phyloP scores from a whole-genome alignment of 2,329 filamentous ascomycete species.

The Didymellaceae sp. region DNA sequence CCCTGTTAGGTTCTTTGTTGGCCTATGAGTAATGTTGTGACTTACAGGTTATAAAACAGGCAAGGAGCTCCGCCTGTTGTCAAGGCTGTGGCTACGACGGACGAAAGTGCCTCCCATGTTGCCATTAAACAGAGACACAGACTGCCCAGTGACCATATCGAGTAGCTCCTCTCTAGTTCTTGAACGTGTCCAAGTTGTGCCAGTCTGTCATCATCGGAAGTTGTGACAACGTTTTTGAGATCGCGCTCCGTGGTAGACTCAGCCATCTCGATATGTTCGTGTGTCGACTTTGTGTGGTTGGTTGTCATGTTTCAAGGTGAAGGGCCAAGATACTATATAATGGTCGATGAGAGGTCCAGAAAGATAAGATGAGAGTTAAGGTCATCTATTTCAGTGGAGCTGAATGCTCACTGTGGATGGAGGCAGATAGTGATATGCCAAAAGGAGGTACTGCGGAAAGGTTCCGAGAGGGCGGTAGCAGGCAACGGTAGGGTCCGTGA shows the following conservation, averaged over 20 bases:
- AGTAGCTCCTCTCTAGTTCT: slow-evolving; percentile 48
- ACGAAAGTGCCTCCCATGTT: slow-evolving; percentile 59
- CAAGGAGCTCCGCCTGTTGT: slow-evolving; percentile 56
- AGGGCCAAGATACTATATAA: not conserved
- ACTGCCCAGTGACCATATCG: slow-evolving; percentile 53
- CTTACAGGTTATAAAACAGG: slow-evolving; percentile 55
- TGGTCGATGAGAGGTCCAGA: slow-evolving; percentile 1
- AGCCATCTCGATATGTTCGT: slow-evolving; percentile 17
- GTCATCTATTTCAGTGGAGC: slow-evolving; percentile 6
- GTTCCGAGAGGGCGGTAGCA: slow-evolving; percentile 9
- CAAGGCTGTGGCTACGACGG: slow-evolving; percentile 55
- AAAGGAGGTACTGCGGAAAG: slow-evolving; percentile 8
- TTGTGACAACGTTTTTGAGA: slow-evolving; percentile 9
- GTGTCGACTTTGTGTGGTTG: slow-evolving; percentile 9
- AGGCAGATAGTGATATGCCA: slow-evolving; percentile 12
- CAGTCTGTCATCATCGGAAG: slow-evolving; percentile 22
- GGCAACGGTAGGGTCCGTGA: too few species aligned
- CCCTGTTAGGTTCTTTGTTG: not conserved
- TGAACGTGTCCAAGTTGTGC: slow-evolving; percentile 32
- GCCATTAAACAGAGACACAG: slow-evolving; percentile 59
- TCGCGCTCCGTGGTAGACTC: slow-evolving; percentile 17
- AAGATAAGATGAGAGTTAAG: slow-evolving; percentile 11
- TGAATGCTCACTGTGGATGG: not conserved
- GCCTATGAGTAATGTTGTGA: not conserved
- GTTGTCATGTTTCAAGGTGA: slow-evolving; percentile 1